Conservation (phyloP, 257 asterid genomes). For the Solanum microdontum region DNA sequence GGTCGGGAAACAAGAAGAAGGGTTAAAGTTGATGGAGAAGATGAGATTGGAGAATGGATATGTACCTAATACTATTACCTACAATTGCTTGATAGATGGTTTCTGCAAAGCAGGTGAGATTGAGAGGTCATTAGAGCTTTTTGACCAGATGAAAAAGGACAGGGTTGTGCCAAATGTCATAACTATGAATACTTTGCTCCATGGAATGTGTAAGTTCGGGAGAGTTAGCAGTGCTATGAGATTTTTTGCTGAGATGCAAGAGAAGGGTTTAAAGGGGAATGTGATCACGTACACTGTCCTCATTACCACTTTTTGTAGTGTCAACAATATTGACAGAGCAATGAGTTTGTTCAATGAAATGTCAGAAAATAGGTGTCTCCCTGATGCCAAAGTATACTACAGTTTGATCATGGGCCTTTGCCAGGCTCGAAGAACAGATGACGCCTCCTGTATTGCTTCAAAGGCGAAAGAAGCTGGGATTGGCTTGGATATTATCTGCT, state of each 20-base stretch:
- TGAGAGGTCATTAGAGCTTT: slow-evolving; percentile 44
- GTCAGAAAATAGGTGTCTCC: slow-evolving; percentile 37
- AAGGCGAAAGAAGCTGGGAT: slow-evolving; percentile 64
- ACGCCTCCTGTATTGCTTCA: slow-evolving; percentile 36
- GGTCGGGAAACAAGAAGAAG: slow-evolving; percentile 79
- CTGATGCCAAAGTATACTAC: slow-evolving; percentile 61
- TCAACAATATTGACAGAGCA: slow-evolving; percentile 61
- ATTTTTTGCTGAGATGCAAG: slow-evolving; percentile 33
- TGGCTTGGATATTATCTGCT: slow-evolving; percentile 43
- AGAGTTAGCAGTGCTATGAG: slow-evolving; percentile 50
- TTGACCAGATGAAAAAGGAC: slow-evolving; percentile 41
- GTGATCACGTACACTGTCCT: slow-evolving; percentile 41
- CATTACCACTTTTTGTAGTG: slow-evolving; percentile 64
- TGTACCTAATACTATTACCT: slow-evolving; percentile 46
- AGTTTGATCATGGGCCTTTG: slow-evolving; percentile 62
- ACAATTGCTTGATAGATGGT: slow-evolving; percentile 68
- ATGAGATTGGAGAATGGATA: slow-evolving; percentile 32
- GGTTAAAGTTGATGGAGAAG: slow-evolving; percentile 45
- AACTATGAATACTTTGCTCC: slow-evolving; percentile 49
- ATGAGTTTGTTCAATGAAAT: slow-evolving; percentile 54
- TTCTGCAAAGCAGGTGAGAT: slow-evolving; percentile 70
- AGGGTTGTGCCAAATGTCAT: slow-evolving; percentile 35
- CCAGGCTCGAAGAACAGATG: slow-evolving; percentile 62
- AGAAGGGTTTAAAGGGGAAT: slow-evolving; percentile 51
- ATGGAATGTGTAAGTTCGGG: slow-evolving; percentile 64